Base-by-base conservation (phyloP, 805 yeast species). In the Yamadazyma phyllophila region DNA sequence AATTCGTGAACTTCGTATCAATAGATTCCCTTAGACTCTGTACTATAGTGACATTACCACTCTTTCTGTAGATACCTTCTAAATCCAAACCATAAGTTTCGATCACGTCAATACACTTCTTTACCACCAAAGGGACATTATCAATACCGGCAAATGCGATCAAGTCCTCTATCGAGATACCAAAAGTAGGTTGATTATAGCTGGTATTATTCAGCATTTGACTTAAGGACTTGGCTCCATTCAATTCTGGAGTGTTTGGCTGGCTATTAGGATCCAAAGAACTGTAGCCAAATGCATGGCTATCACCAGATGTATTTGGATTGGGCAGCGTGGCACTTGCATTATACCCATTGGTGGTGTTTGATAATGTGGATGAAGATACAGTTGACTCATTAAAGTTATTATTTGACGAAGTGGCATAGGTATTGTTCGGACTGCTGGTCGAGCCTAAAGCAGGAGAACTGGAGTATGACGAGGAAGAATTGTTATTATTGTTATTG, bases 41-140 rank as follows among this genome's bases (percentile, higher is more conserved):
- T 10, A 94, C 83, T 34, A 86, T 84, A 7, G 82, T 64, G 35
- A 78, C 80, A 62, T 85, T 88, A 0, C 97, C 97, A 43, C 87
- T 82, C 29, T 88, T 82, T 46, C 97, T 75, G 63, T 94, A 94
- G 30, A 94, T 83, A 0, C 98, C 98, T 61, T 90, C 97, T 29
- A 87, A 71, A 42, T 88, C 84, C 32, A 85, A 62, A 1, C 99
- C 99, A 61, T 85, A 83, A 34, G 75, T 76, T 59, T 94, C 98
- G 30, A 94, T 82, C 7, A 91, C 84, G 51, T 83, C 84, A 42
- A 92, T 86, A 72, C 97, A 91, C 59, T 84, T 88, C 51, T 84
- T 83, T 9, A 94, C 99, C 40, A 94, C 79, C 13, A 85, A 76
- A 1, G 99, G 99, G 4, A 94, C 97, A 63, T 88, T 84, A 53